Conservation (phyloP, 345 rosid genomes). For the Arabidopsis arenosa region DNA sequence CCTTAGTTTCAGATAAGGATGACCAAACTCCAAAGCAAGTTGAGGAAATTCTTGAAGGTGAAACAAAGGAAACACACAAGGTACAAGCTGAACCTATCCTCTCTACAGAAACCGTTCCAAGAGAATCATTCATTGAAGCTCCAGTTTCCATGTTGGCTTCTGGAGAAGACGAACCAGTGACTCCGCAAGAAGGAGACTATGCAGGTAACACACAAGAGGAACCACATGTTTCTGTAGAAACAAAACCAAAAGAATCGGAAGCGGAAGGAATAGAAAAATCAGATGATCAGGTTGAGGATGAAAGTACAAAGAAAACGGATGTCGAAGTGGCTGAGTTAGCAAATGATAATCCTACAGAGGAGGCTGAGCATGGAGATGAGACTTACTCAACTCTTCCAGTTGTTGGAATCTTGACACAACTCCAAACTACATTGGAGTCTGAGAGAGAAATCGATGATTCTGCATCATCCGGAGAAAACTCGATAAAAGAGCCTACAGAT, state of each 20-base stretch:
- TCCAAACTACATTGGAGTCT: constrained; percentile 29
- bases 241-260: constrained; percentile 28
- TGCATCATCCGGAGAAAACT: not conserved
- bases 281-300: constrained; percentile 47
- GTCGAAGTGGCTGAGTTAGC: not conserved
- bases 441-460: constrained; percentile 27
- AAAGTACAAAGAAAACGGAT: constrained; percentile 35
- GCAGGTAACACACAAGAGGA: constrained; percentile 23
- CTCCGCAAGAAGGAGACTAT: constrained; percentile 35
- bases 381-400: constrained; percentile 36
- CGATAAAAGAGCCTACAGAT: not conserved
- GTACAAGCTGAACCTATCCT: constrained; percentile 21
- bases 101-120: constrained; percentile 25
- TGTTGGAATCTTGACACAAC: constrained; percentile 44
- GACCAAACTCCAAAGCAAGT: constrained; percentile 9
- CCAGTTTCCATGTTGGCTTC: constrained; percentile 40
- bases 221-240: constrained; percentile 17
- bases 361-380: constrained; percentile 34
- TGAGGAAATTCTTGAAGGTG: constrained; percentile 34
- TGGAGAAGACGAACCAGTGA: constrained; percentile 38
- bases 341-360: constrained; percentile 28
- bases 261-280: constrained; percentile 31
- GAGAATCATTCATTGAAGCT: constrained; percentile 31
- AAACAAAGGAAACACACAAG: constrained; percentile 28
- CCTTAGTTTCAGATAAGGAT: not conserved